Evolutionary conservation across 2,329 filamentous ascomycete species (phyloP).

Genomic region (Diplocarpon mali): DNA sequence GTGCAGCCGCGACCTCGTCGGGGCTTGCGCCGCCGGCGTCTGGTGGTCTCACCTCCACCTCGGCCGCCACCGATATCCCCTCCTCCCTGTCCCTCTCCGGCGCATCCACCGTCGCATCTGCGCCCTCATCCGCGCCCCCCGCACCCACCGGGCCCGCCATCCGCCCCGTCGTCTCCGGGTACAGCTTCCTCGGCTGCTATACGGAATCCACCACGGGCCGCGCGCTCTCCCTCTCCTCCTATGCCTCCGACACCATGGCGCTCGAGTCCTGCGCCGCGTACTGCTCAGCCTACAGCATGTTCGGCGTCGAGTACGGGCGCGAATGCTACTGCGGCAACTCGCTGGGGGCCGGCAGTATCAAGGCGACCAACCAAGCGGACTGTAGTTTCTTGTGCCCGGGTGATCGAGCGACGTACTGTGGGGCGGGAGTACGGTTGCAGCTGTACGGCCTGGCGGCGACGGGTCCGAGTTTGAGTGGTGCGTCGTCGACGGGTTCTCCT

Average conservation of each 20-base stretch:
- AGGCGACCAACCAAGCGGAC: constrained; percentile 18
- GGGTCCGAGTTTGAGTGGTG: too few species aligned
- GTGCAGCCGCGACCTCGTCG: not conserved
- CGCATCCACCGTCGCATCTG: not conserved
- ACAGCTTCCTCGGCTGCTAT: constrained; percentile 25
- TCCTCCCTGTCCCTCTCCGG: not conserved
- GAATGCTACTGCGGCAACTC: constrained; percentile 28
- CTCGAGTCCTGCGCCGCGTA: constrained; percentile 26
- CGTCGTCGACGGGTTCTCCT: not conserved
- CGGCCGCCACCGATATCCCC: not conserved
- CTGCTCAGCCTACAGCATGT: constrained; percentile 26
- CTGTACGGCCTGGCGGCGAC: constrained; percentile 1
- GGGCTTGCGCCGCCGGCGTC: too few species aligned
- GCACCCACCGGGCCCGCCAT: constrained; percentile 13
- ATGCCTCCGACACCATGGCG: constrained; percentile 24
- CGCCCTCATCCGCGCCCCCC: constrained; percentile 3
- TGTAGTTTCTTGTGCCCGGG: constrained; percentile 19
- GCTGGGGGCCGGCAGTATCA: constrained; percentile 14
- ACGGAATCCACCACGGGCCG: constrained; percentile 23
- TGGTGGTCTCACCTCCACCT: too few species aligned
- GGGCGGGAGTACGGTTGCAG: constrained; percentile 19
- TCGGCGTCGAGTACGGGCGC: constrained; percentile 31
- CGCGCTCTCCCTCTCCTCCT: constrained; percentile 17
- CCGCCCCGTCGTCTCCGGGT: constrained; percentile 15
- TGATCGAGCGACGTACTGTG: constrained; percentile 24